Conservation (phyloP, 1,284 basidiomycete genomes). For the Takashimella tepidaria region DNA sequence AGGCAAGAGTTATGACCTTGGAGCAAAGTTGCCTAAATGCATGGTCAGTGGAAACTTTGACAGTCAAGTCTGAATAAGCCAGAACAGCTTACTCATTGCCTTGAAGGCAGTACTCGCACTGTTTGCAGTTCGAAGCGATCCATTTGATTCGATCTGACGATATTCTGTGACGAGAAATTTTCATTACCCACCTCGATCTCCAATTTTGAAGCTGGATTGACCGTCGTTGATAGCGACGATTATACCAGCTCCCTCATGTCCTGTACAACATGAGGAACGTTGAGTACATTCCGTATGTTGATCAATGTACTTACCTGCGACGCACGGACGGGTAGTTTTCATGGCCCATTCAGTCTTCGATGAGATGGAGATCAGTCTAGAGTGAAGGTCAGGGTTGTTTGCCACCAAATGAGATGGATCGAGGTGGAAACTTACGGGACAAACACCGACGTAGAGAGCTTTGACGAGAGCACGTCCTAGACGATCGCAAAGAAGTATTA, state of each 20-base stretch:
- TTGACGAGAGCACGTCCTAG: slow-evolving; percentile 28
- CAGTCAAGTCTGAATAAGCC: background rate
- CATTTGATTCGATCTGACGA: slow-evolving; percentile 84
- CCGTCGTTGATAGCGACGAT: slow-evolving; percentile 72
- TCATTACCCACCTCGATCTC: slow-evolving; percentile 7
- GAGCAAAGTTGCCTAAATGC: slow-evolving; percentile 51
- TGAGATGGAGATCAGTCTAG: slow-evolving; percentile 74
- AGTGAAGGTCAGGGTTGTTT: slow-evolving; percentile 39
- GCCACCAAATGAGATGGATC: background rate
- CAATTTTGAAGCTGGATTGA: slow-evolving; percentile 51
- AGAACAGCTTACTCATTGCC: slow-evolving; percentile 54
- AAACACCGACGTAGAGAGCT: slow-evolving; percentile 55
- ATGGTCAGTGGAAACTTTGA: background rate
- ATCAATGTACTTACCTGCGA: slow-evolving; percentile 70
- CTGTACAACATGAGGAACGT: background rate
- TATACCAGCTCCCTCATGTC: slow-evolving; percentile 47
- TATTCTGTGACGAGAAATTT: slow-evolving; percentile 47
- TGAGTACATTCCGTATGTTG: slow-evolving; percentile 49
- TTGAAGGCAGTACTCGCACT: slow-evolving; percentile 70
- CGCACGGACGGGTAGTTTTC: slow-evolving; percentile 61
- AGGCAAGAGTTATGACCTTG: slow-evolving; percentile 63
- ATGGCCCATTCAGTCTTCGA: slow-evolving; percentile 67
- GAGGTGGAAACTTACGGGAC: slow-evolving; percentile 19
- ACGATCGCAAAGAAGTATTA: no score
- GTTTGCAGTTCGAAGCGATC: slow-evolving; percentile 64